These are phyloP conservation scores for Helianthus tuberosus DNA, from an alignment of 129 eudicot genomes.

Conservation along the genomic window DNA sequence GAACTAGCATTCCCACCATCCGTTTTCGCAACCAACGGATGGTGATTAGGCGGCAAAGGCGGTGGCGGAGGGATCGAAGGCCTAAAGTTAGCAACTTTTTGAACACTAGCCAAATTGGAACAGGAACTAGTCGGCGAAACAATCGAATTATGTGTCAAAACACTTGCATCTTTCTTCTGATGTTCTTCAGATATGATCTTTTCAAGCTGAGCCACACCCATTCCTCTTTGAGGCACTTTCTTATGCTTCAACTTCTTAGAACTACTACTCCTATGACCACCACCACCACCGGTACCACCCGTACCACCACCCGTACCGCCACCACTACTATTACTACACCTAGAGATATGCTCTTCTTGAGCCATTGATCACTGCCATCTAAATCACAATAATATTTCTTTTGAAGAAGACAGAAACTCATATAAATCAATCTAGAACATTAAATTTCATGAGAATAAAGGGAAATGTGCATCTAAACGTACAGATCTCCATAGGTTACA, in stretches of 20 bases:
- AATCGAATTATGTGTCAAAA: constrained; percentile 40
- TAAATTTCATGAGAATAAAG: constrained; percentile 8
- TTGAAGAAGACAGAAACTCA: constrained; percentile 19
- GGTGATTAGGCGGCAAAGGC: constrained; percentile 42
- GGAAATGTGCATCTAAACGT: constrained; percentile 47
- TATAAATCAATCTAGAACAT: constrained; percentile 11
- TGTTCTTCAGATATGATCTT: constrained; percentile 79
- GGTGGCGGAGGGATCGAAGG: constrained; percentile 43
- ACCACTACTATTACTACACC: constrained; percentile 48
- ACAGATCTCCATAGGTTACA: constrained; percentile 37
- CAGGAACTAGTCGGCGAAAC: constrained; percentile 47
- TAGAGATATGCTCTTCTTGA: constrained; percentile 62
- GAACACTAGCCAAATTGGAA: constrained; percentile 40
- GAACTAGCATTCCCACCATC: constrained; percentile 31
- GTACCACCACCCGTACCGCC: constrained; percentile 15
- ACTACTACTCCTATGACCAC: constrained; percentile 31
- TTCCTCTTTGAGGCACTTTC: constrained; percentile 91
- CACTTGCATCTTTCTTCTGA: constrained; percentile 46
- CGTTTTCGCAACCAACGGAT: constrained; percentile 34
- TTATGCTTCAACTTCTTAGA: constrained; percentile 68
- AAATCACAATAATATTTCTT: constrained; percentile 38
- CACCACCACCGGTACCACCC: constrained; percentile 13
- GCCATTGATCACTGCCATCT: constrained; percentile 73
- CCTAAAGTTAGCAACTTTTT: constrained; percentile 42
- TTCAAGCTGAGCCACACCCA: constrained; percentile 97